These are phyloP conservation scores for Phytophthora sojae DNA, from an alignment of 352 stramenopile genomes.

Conservation along the genomic window DNA sequence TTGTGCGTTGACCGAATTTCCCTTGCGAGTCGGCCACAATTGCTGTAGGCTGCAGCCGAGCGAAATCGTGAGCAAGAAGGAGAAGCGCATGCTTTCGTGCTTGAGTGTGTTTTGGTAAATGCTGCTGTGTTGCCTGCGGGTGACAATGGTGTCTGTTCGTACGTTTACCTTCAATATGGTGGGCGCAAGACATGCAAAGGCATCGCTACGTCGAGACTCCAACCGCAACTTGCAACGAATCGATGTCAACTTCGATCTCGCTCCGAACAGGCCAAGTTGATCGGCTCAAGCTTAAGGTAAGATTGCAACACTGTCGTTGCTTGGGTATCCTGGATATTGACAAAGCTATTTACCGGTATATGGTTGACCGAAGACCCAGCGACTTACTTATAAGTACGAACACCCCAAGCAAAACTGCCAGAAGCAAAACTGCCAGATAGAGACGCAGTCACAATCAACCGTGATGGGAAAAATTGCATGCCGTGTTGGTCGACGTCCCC, in stretches of 20 bases:
- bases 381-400: too few species aligned
- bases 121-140: background rate
- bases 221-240: background rate
- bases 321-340: too few species aligned
- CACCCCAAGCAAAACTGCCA: too few species aligned
- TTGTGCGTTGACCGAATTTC: background rate
- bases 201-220: constrained; percentile 10
- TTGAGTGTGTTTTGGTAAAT: constrained; percentile 1
- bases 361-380: too few species aligned
- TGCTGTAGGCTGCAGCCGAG: background rate
- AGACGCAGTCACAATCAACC: background rate
- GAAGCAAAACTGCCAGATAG: background rate
- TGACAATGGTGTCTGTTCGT: constrained; percentile 5
- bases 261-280: background rate
- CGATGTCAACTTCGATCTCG: background rate
- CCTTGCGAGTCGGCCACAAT: background rate
- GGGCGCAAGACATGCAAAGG: constrained; percentile 10
- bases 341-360: too few species aligned
- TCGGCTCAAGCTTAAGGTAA: too few species aligned
- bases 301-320: too few species aligned
- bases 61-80: constrained; percentile 4
- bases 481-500: background rate
- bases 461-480: background rate
- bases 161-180: constrained; percentile 3
- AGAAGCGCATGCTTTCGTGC: constrained; percentile 4